Evolutionary conservation across 164 flowering plant species (phyloP).

Genomic region (Stephania yunnanensis): DNA sequence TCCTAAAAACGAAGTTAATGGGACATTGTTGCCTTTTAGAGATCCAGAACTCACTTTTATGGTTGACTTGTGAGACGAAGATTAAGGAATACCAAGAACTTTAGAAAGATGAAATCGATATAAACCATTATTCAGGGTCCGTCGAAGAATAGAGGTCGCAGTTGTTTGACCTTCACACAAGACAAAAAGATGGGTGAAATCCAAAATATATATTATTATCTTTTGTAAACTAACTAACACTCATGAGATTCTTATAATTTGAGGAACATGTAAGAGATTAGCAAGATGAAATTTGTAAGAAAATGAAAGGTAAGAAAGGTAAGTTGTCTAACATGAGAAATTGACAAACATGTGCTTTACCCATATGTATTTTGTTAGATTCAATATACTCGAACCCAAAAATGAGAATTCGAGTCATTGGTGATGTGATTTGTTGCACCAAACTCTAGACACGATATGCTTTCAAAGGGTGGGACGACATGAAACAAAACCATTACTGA

Average conservation of each 20-base stretch:
- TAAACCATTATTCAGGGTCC: neutral
- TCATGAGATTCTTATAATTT: neutral
- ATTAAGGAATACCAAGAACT: neutral
- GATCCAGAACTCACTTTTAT: neutral
- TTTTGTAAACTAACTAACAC: neutral
- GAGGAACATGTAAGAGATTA: neutral
- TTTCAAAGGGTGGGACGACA: neutral
- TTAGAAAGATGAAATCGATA: neutral
- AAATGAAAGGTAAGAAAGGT: neutral
- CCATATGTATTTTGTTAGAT: neutral
- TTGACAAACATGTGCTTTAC: neutral
- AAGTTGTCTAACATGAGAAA: neutral
- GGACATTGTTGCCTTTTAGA: no score
- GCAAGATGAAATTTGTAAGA: neutral
- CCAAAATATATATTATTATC: neutral
- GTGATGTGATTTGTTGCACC: neutral
- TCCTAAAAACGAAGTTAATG: no score
- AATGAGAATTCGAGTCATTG: neutral
- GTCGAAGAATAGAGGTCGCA: neutral
- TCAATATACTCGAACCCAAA: neutral
- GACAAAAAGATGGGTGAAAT: neutral
- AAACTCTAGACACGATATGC: neutral
- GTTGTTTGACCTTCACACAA: neutral
- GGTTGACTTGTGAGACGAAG: neutral
- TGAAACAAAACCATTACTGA: neutral